Base-by-base conservation (phyloP, 2,329 filamentous ascomycete genomes). In the Cryphonectria carpinicola region DNA sequence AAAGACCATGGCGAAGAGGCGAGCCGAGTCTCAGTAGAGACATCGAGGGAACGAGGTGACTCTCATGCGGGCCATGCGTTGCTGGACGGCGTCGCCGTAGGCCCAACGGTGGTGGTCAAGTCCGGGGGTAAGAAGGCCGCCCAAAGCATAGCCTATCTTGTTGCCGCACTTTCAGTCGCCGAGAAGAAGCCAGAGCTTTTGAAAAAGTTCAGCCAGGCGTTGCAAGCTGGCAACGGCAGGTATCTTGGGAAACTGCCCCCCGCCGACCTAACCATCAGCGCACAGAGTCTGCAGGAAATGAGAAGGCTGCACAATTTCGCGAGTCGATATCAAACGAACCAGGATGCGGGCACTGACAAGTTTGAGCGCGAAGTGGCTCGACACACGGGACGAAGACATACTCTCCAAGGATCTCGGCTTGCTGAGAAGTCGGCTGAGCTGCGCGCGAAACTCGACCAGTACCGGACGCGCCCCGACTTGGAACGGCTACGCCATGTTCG, bases 391-490 rank as follows among this genome's bases (percentile, higher is more conserved):
- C 56, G 8, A 13, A 60, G 35, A 17, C 41, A 3, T 10, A 28
- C n/a, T 13, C 63, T 66, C 41, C 25, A 32, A 1, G 28, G 25
- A 52, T 28, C 13, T 10, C 41, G 62, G 8, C 62, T 69, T 28
- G 37, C 66, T 39, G 52, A 3, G 25, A 68, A 71, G 25, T 68
- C 66, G 32, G 32, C 32, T 7, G 17, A 22, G 11, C 3, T 68
- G 52, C 25, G 28, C 35, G 3, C 56, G 39, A 41, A 52, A 19
- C 37, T 68, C 41, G 39, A 68, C 4, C 37, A 39, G n/a, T 61
- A 65, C n/a, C 49, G 49, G 52, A 25, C 61, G 43, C 35, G 56
- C n/a, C 8, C 41, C 22, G 66, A 71, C n/a, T 17, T 70, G 63
- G 54, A 13, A 32, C 4, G 6, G 43, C 54, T 70, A 13, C 68